Percentiles rank a stretch among this genome's conserved stretches.
Evolutionary conservation across 331 rosid genomes (phyloP).

Genomic region (Acacia pycnantha): DNA sequence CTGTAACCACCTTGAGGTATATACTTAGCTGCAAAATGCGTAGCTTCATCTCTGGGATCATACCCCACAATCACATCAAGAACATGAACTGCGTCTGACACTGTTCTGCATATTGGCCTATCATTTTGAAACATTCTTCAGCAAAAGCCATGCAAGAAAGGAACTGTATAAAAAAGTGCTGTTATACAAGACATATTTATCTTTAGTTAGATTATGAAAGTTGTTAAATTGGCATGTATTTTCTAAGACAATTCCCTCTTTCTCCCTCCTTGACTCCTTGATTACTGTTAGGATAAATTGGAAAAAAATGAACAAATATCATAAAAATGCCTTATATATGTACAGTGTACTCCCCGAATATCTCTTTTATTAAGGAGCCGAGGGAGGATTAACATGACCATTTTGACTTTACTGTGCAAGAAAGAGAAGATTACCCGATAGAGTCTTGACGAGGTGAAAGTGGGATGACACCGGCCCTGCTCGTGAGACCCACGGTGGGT

Average conservation of each 20-base stretch:
- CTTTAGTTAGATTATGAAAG: no score
- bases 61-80: not conserved
- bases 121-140: not conserved
- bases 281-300: no score
- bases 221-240: no score
- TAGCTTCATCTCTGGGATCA: not conserved
- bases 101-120: constrained; percentile 4
- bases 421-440: constrained; percentile 36
- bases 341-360: no score
- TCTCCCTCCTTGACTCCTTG: no score
- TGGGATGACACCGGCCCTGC: constrained; percentile 56
- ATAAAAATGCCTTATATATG: no score
- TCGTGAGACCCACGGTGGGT: constrained; percentile 71
- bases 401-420: not conserved
- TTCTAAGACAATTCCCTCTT: no score
- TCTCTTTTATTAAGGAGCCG: no score
- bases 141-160: not conserved
- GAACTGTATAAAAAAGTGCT: no score
- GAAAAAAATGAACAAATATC: no score
- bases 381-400: no score
- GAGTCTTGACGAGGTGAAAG: constrained; percentile 58
- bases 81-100: constrained; percentile 16
- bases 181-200: no score
- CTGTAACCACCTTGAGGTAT: not conserved
- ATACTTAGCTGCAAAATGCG: not conserved